A percentile compares a stretch with the other conserved stretches of the same genome.
phyloP scores from a whole-genome alignment of 192 early-diverging fungal genomes.

The Coemansia sp. region DNA sequence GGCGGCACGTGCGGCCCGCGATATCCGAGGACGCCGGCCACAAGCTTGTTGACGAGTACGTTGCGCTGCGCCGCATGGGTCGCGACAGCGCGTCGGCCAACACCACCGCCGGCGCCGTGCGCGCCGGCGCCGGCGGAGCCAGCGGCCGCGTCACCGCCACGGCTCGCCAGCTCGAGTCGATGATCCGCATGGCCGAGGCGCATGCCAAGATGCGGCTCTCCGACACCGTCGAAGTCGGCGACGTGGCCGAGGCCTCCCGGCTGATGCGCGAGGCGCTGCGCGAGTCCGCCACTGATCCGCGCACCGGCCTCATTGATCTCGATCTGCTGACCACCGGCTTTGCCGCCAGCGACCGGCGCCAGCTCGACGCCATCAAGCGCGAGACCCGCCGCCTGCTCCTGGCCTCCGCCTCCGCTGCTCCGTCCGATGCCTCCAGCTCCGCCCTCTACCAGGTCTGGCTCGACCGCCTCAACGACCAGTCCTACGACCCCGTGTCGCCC shows the following conservation, averaged over 20 bases:
- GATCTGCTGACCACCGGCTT: conserved; percentile 91
- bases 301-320: conserved; percentile 90
- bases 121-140: conserved; percentile 24
- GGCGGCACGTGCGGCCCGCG: conserved; percentile 70
- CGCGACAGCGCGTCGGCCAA: conserved; percentile 23
- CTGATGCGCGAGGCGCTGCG: conserved; percentile 88
- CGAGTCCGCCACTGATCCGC: conserved; percentile 88
- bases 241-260: conserved; percentile 89
- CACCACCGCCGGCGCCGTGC: conserved; percentile 47
- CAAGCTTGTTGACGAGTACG: conserved; percentile 77
- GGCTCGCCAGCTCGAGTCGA: conserved; percentile 92
- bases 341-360: conserved; percentile 70
- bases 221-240: conserved; percentile 66
- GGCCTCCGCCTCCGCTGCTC: background rate
- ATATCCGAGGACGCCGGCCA: conserved; percentile 78
- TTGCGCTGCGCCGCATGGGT: conserved; percentile 79
- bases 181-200: conserved; percentile 95
- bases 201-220: conserved; percentile 90
- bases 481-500: conserved; percentile 51
- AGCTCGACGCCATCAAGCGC: conserved; percentile 50
- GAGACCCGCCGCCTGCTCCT: conserved; percentile 43
- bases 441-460: conserved; percentile 41
- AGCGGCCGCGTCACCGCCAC: conserved; percentile 82
- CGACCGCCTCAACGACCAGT: conserved; percentile 50
- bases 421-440: conserved; percentile 28